phyloP scores from a whole-genome alignment of 2,329 filamentous ascomycete genomes.

The Pseudogymnoascus sp. region DNA sequence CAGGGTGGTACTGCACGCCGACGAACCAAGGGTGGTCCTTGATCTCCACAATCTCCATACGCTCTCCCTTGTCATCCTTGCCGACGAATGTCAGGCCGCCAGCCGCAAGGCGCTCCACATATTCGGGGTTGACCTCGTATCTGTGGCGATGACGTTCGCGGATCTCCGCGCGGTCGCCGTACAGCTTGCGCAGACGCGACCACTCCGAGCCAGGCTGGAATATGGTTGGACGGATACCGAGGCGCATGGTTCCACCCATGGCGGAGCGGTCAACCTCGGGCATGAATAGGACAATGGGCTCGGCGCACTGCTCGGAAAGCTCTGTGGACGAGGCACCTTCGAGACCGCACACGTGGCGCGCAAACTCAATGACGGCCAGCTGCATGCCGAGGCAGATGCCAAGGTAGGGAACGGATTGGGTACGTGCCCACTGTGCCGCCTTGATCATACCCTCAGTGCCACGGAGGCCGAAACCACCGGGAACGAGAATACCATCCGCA shows the following conservation, averaged over 20 bases:
- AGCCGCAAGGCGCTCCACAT: conserved; percentile 58
- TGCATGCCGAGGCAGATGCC: conserved; percentile 93
- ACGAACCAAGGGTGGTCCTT: conserved; percentile 80
- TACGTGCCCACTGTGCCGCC: conserved; percentile 78
- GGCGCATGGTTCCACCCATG: conserved; percentile 79
- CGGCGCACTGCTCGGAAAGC: conserved; percentile 22
- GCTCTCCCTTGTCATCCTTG: conserved; percentile 67
- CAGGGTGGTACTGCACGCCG: conserved; percentile 81
- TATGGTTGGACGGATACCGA: conserved; percentile 63
- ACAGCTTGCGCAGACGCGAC: conserved; percentile 68
- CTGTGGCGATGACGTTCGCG: conserved; percentile 78
- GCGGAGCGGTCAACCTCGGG: conserved; percentile 72
- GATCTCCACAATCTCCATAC: conserved; percentile 78
- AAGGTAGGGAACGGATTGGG: conserved; percentile 71
- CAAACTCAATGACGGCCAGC: conserved; percentile 82
- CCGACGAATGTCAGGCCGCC: conserved; percentile 68
- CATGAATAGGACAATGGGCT: conserved; percentile 74
- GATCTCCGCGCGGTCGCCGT: conserved; percentile 49
- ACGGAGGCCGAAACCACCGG: conserved; percentile 58
- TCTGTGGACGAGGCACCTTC: conserved; percentile 30
- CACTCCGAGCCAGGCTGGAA: conserved; percentile 72
- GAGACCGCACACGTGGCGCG: conserved; percentile 65
- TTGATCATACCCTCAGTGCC: conserved; percentile 87
- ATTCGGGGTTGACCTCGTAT: conserved; percentile 82
- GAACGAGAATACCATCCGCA: conserved; percentile 53